These are phyloP conservation scores for Ascochyta lentis DNA, from an alignment of 2,329 filamentous ascomycete genomes.

Conservation along the genomic window DNA sequence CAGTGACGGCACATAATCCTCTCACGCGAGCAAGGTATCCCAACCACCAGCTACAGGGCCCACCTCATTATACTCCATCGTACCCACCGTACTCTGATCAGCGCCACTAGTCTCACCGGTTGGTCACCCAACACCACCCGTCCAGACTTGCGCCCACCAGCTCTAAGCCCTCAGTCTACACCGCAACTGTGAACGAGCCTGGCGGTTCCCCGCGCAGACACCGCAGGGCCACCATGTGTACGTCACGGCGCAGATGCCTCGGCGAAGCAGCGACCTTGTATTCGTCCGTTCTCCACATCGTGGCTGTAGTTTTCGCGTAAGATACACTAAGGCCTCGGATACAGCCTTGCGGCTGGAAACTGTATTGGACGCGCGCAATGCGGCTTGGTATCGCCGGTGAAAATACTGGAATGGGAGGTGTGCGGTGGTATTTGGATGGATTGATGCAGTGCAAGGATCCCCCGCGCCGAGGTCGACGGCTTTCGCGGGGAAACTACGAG, in stretches of 20 bases:
- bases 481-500: conserved; percentile 7
- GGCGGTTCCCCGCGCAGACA: not conserved
- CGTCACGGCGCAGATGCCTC: conserved; percentile 14
- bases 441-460: conserved; percentile 9
- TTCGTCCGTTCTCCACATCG: not conserved
- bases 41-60: too few relatives aligned
- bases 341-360: not conserved
- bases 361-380: conserved; percentile 7
- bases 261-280: conserved; percentile 2
- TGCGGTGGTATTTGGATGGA: not conserved
- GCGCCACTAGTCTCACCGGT: too few relatives aligned
- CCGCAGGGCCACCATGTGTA: conserved; percentile 1
- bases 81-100: too few relatives aligned
- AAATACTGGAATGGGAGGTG: conserved; percentile 4
- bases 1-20: not conserved
- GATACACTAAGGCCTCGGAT: not conserved
- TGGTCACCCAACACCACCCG: too few relatives aligned
- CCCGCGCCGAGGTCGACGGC: conserved; percentile 8
- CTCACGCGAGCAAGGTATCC: too few relatives aligned
- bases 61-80: too few relatives aligned
- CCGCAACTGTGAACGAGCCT: not conserved
- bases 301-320: not conserved
- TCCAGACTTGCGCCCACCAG: too few relatives aligned
- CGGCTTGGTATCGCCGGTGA: conserved; percentile 4
- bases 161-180: not conserved